A percentile compares a stretch with the other conserved stretches of the same genome.
Evolutionary conservation across 176 grass and related monocot species (phyloP).

Genomic region (Phoenix dactylifera): DNA sequence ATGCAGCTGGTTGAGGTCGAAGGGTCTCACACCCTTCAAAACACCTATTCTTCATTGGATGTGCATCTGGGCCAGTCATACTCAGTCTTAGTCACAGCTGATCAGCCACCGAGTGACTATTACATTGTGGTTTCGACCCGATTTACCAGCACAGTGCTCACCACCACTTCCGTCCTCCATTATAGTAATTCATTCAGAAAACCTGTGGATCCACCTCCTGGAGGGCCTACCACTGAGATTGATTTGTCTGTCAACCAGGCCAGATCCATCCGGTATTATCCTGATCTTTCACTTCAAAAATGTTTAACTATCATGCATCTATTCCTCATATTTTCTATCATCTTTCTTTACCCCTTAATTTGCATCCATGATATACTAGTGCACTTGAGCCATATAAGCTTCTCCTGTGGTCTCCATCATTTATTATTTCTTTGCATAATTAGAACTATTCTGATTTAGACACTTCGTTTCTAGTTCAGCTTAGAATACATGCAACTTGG

Average conservation of each 20-base stretch:
- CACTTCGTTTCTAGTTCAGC: too few relatives aligned
- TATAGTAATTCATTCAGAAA: constrained; percentile 61
- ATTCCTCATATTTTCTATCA: too few relatives aligned
- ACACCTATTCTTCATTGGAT: constrained; percentile 58
- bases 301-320: background rate
- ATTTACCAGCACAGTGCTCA: constrained; percentile 62
- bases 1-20: constrained; percentile 91
- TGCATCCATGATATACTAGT: too few relatives aligned
- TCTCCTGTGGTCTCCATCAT: too few relatives aligned
- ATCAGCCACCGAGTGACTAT: constrained; percentile 77
- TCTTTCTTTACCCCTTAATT: too few relatives aligned
- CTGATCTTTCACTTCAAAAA: background rate
- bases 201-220: constrained; percentile 26
- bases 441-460: too few relatives aligned
- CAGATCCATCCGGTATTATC: constrained; percentile 63
- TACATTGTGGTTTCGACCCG: constrained; percentile 61
- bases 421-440: too few relatives aligned
- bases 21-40: constrained; percentile 88
- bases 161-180: constrained; percentile 51
- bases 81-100: constrained; percentile 65
- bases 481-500: too few relatives aligned
- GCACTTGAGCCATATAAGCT: too few relatives aligned
- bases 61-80: constrained; percentile 90
- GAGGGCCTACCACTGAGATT: constrained; percentile 56
- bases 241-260: constrained; percentile 90